These are phyloP conservation scores for Pleurotus citrinopileatus DNA, from an alignment of 768 basidiomycete genomes.

Conservation along the genomic window DNA sequence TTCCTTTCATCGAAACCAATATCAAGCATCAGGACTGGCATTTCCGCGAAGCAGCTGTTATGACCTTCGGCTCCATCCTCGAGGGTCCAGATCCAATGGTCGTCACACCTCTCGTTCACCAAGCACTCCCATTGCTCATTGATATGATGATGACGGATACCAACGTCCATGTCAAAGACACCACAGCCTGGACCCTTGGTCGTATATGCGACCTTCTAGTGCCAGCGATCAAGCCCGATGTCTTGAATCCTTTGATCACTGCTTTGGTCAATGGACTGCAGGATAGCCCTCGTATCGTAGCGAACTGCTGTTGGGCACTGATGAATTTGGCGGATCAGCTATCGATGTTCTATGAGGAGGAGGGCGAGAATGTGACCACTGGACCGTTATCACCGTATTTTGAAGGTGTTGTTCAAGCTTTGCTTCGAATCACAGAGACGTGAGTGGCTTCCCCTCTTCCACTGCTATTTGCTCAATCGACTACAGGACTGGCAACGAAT, in stretches of 20 bases:
- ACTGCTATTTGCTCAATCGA: constrained; percentile 11
- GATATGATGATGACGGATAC: constrained; percentile 86
- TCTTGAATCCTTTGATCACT: constrained; percentile 76
- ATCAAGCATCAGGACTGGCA: constrained; percentile 95
- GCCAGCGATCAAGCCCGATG: constrained; percentile 81
- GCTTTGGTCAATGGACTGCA: constrained; percentile 80
- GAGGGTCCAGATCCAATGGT: constrained; percentile 91
- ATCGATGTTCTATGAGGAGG: constrained; percentile 61
- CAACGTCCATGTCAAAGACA: constrained; percentile 89
- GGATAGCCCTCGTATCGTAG: constrained; percentile 80
- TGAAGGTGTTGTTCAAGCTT: constrained; percentile 79
- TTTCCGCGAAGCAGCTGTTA: constrained; percentile 93
- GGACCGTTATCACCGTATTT: constrained; percentile 87
- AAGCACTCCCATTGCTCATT: constrained; percentile 91
- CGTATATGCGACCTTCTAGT: constrained; percentile 91
- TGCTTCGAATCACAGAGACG: constrained; percentile 88
- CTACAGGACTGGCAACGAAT: constrained; percentile 74
- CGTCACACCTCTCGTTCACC: constrained; percentile 87
- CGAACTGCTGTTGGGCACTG: constrained; percentile 95
- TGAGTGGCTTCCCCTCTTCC: constrained; percentile 30
- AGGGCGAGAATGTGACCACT: constrained; percentile 48
- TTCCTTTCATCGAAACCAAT: constrained; percentile 97
- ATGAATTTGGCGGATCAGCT: constrained; percentile 95
- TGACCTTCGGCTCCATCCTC: constrained; percentile 97
- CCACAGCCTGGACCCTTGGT: constrained; percentile 96